phyloP scores from a whole-genome alignment of 106 monocot genomes.

The Agapanthus africanus region DNA sequence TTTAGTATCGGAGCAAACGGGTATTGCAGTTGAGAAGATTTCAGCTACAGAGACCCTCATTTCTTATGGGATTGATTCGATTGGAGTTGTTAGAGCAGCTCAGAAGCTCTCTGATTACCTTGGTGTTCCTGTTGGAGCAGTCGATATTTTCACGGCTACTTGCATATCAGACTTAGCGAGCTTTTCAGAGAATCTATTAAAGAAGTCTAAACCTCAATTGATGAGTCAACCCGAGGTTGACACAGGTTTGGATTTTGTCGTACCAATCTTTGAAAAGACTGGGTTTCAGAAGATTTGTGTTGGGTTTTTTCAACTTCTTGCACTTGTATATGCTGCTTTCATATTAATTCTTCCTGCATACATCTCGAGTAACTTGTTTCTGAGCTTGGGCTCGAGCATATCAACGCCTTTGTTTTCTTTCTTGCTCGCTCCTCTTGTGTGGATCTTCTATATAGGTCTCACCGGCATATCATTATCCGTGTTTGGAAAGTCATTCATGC shows the following conservation, averaged over 20 bases:
- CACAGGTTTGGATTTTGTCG: constrained; percentile 4
- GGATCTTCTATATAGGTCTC: constrained; percentile 33
- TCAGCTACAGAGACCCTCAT: constrained; percentile 35
- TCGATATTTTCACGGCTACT: constrained; percentile 46
- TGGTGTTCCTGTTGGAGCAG: constrained; percentile 46
- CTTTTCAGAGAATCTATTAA: constrained; percentile 33
- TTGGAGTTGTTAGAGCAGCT: constrained; percentile 49
- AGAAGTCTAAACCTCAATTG: constrained; percentile 22
- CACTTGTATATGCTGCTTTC: constrained; percentile 20
- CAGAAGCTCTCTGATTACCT: constrained; percentile 57
- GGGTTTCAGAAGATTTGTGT: constrained; percentile 16
- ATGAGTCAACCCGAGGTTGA: constrained; percentile 5
- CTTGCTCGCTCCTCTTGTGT: constrained; percentile 31
- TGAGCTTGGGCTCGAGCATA: constrained; percentile 10
- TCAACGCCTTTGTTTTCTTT: constrained; percentile 15
- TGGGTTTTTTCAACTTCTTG: constrained; percentile 22
- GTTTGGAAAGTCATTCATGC: constrained; percentile 39
- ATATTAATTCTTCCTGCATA: constrained; percentile 39
- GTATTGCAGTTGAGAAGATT: constrained; percentile 38
- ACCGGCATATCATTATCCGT: constrained; percentile 28
- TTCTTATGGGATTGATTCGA: constrained; percentile 48
- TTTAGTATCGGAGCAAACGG: constrained; percentile 39
- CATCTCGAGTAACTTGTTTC: constrained; percentile 14
- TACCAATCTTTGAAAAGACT: constrained; percentile 4
- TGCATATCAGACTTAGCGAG: constrained; percentile 44